Base-by-base conservation (phyloP, 169 alveolate species). In the Cryptosporidium felis region DNA sequence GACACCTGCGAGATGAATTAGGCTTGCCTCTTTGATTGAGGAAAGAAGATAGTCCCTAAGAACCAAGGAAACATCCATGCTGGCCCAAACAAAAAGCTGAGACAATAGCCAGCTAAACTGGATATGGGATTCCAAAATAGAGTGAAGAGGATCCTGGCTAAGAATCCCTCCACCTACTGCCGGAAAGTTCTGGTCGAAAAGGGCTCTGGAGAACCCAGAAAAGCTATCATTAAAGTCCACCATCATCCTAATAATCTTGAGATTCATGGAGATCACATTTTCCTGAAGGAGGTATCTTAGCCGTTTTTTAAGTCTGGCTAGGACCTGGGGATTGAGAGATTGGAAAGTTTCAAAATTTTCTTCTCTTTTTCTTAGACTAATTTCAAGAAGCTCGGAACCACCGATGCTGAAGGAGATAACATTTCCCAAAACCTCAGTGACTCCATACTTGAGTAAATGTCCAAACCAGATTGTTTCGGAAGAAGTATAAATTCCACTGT, bases 31-130 rank as follows among this genome's bases (percentile, higher is more conserved):
- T 10, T 58, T 61, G 0, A 74, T 8, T 3, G 59, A 53, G 28
- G 21, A 40, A 5, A 53, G n/a, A 10, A 74, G 28, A 21, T 74
- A 49, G 5, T 74, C 67, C 23, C 46, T 74, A 9, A 74, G 26
- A 4, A 53, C 34, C 9, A 14, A 28, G 1, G 85, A 42, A 36
- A 74, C 56, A 56, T 74, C 85, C n/a, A 74, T 49, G 56, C 32
- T 49, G 36, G 85, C 60, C 85, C 85, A 74, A 9, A 74, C 61
- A 53, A 74, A 58, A 21, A 74, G n/a, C 46, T 74, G 85, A 0
- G 85, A 74, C n/a, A 51, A 21, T 5, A 74, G 12, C 85, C 85
- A 74, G 28, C 41, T 74, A 74, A 53, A 74, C 46, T 16, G 36
- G 18, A 74, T 53, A 18, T 74, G 60, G 2, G 65, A 28, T 23